phyloP scores from a whole-genome alignment of 345 rosid species.

The Eucalyptus tenuipes region DNA sequence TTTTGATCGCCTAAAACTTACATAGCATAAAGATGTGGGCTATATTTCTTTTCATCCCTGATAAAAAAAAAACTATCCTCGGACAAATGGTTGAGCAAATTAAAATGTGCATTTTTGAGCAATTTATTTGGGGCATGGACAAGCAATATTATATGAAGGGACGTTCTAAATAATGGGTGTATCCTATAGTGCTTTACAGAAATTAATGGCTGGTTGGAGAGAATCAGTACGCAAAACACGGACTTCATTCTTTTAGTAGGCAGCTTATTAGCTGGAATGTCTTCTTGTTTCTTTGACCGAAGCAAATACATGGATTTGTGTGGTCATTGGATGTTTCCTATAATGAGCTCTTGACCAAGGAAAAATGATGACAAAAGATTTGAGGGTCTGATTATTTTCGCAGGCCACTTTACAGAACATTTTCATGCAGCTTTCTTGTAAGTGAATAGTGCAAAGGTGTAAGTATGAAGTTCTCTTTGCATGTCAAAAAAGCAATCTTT shows the following conservation, averaged over 20 bases:
- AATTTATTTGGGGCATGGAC: background rate
- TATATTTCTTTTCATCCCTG: background rate
- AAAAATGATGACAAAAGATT: background rate
- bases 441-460: background rate
- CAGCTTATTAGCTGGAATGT: background rate
- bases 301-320: background rate
- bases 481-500: slow-evolving; percentile 1
- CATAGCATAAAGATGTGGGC: background rate
- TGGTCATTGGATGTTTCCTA: background rate
- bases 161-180: background rate
- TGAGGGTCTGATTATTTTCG: background rate
- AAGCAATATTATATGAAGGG: background rate
- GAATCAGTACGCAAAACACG: background rate
- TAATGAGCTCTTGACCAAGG: background rate
- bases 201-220: background rate
- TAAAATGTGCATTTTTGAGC: background rate
- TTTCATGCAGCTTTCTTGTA: background rate
- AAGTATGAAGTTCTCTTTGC: background rate
- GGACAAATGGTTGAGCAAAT: background rate
- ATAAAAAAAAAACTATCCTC: background rate
- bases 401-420: background rate
- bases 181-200: background rate
- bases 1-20: background rate
- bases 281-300: background rate
- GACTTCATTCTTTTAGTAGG: background rate